Conservation (phyloP, 2,329 filamentous ascomycete genomes). For the Macrophomina tecta region DNA sequence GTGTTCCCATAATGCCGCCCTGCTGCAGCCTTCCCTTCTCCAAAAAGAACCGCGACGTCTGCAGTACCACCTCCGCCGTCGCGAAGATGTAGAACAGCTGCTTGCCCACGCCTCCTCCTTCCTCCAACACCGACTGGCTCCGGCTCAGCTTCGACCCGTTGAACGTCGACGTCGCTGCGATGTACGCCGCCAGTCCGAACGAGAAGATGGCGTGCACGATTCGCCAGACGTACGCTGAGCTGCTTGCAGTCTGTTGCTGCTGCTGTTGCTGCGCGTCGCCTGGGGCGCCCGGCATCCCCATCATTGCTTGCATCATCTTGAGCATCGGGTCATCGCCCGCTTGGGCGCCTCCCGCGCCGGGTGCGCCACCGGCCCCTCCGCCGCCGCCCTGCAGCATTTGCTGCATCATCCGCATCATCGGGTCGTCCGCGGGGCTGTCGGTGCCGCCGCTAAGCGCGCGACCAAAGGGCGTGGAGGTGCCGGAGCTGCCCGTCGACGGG, state of each 20-base stretch:
- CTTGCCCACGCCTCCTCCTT: constrained; percentile 46
- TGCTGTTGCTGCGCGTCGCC: constrained; percentile 35
- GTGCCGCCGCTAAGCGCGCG: constrained; percentile 33
- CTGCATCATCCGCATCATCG: constrained; percentile 76
- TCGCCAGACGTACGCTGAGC: constrained; percentile 67
- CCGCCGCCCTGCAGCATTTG: constrained; percentile 61
- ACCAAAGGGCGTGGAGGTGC: constrained; percentile 22
- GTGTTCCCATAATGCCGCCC: constrained; percentile 67
- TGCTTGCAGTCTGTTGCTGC: constrained; percentile 48
- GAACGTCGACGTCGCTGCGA: constrained; percentile 71
- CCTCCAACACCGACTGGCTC: constrained; percentile 37
- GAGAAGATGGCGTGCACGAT: constrained; percentile 76
- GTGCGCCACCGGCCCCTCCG: constrained; percentile 32
- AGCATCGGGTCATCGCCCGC: constrained; percentile 23
- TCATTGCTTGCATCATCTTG: constrained; percentile 38
- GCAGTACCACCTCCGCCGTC: constrained; percentile 74
- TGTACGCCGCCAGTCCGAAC: constrained; percentile 72
- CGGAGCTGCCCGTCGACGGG: constrained; percentile 33
- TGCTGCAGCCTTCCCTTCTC: constrained; percentile 66
- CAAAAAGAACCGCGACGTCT: constrained; percentile 73
- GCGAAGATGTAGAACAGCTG: constrained; percentile 82
- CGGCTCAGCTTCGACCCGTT: constrained; percentile 69
- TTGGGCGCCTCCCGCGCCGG: neutral
- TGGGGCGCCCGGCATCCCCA: constrained; percentile 51
- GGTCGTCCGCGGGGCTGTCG: constrained; percentile 57